Base-by-base conservation (phyloP, 352 stramenopile genomes). In the Globisporangium spinosum region DNA sequence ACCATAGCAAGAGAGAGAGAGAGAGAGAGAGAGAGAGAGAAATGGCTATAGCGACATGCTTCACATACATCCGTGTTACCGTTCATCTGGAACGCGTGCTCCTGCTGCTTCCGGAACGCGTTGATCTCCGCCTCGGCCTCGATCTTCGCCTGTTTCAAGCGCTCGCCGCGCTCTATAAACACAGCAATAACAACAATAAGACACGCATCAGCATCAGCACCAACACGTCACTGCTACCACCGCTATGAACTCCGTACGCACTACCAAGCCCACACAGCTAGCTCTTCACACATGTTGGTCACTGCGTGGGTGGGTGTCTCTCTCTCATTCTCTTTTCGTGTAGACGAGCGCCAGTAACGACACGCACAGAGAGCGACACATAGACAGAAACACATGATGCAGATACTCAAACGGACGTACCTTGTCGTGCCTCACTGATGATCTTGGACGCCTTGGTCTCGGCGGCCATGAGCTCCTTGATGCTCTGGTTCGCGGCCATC, bases 361-460 rank as follows among this genome's bases (percentile, higher is more conserved):
- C 56, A n/a, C 17, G 32, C 32, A 35, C 17, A 17, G 23, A 62
- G 25, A 3, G n/a, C 45, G 25, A 54, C 34, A 29, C 27, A 5
- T 13, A 45, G 1, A 17, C 38, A 45, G 1, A 45, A 1, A 45
- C 38, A 45, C 13, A 45, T 32, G 10, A 45, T 17, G 4, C 15
- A 17, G 2, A 7, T 8, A 8, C 1, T 68, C 12, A 3, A 17
- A 6, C 25, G 9, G 35, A 55, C 60, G 54, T 56, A 93, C 87
- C 88, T 82, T 92, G 82, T 27, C 87, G 83, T 27, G 89, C 87
- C 70, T 96, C 89, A 67, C 82, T 92, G 62, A 96, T 93, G 77
- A 96, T 93, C 72, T 94, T 91, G 67, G 86, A 94, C n/a, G 89
- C 87, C 80, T 95, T 96, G 57, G 82, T 92, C 82, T 96, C 89